Conservation (phyloP, 192 early-diverging fungal species). For the Umbelopsis ramanniana region DNA sequence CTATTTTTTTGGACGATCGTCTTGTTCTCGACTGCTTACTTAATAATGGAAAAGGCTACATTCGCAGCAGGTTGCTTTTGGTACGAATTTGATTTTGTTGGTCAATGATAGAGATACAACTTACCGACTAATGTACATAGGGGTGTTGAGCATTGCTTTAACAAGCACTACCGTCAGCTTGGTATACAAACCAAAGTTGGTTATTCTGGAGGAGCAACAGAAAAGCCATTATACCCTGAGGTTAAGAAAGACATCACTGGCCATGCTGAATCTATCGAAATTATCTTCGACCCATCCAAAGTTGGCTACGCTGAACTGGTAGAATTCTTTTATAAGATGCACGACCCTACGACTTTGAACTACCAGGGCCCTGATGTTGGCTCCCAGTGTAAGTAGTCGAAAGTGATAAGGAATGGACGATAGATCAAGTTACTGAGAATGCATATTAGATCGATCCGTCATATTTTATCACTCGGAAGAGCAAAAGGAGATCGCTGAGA, state of each 20-base stretch:
- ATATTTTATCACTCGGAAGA: slow-evolving; percentile 81
- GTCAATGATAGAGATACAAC: background rate
- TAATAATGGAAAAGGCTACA: slow-evolving; percentile 62
- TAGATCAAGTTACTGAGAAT: background rate
- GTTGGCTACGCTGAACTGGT: slow-evolving; percentile 75
- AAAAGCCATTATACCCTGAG: slow-evolving; percentile 33
- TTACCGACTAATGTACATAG: background rate
- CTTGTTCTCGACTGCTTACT: background rate
- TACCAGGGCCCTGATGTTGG: slow-evolving; percentile 85
- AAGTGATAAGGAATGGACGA: background rate
- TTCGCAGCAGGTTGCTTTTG: slow-evolving; percentile 97
- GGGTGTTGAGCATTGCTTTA: slow-evolving; percentile 43
- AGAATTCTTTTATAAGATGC: slow-evolving; percentile 83
- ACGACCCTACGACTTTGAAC: slow-evolving; percentile 87
- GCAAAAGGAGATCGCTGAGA: slow-evolving; percentile 74
- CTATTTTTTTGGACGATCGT: background rate
- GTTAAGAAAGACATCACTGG: slow-evolving; percentile 63
- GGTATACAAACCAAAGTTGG: slow-evolving; percentile 36
- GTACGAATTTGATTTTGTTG: slow-evolving; percentile 34
- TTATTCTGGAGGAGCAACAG: slow-evolving; percentile 36
- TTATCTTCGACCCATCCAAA: slow-evolving; percentile 73
- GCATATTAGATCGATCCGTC: slow-evolving; percentile 64
- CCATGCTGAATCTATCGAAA: slow-evolving; percentile 83
- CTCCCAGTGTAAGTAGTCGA: slow-evolving; percentile 59
- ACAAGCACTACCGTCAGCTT: slow-evolving; percentile 33